Percentiles rank a stretch among this genome's conserved stretches.
These are phyloP conservation scores for Tremella yokohamensis DNA, from an alignment of 768 basidiomycete species.

Conservation along the genomic window DNA sequence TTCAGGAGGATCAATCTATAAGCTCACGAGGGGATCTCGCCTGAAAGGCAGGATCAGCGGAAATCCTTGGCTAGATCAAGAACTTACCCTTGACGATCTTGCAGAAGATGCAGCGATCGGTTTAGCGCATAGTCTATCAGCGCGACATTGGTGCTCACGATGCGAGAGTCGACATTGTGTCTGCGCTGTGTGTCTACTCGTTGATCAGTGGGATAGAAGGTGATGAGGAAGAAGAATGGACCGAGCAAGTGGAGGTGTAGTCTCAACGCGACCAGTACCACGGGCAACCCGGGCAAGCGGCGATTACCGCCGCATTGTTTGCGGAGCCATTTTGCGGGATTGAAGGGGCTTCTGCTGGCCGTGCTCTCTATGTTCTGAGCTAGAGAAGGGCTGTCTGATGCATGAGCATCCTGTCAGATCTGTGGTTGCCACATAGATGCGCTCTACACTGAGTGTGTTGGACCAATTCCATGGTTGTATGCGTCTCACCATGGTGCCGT, in stretches of 20 bases:
- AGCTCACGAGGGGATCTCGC: conserved; percentile 68
- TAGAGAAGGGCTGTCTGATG: too few relatives aligned
- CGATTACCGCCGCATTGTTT: too few relatives aligned
- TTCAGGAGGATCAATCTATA: neutral
- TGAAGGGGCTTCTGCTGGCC: too few relatives aligned
- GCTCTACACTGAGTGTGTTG: too few relatives aligned
- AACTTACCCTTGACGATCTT: conserved; percentile 80
- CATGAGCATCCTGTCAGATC: too few relatives aligned
- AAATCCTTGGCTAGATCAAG: conserved; percentile 4
- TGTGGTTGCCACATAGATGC: too few relatives aligned
- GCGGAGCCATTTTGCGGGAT: too few relatives aligned
- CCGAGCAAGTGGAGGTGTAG: neutral
- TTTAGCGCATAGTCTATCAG: neutral
- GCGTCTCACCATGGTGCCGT: too few relatives aligned
- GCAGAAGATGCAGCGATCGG: conserved; percentile 74
- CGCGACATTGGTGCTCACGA: conserved; percentile 17
- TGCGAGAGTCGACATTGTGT: conserved; percentile 32
- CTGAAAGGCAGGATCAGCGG: conserved; percentile 52
- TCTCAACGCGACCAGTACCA: too few relatives aligned
- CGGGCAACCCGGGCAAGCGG: too few relatives aligned
- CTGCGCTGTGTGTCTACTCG: neutral
- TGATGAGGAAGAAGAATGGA: neutral
- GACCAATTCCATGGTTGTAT: too few relatives aligned
- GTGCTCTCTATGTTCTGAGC: too few relatives aligned
- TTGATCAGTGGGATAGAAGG: neutral